Conservation (phyloP, 306 rosid species). For the Medicago ruthenica region DNA sequence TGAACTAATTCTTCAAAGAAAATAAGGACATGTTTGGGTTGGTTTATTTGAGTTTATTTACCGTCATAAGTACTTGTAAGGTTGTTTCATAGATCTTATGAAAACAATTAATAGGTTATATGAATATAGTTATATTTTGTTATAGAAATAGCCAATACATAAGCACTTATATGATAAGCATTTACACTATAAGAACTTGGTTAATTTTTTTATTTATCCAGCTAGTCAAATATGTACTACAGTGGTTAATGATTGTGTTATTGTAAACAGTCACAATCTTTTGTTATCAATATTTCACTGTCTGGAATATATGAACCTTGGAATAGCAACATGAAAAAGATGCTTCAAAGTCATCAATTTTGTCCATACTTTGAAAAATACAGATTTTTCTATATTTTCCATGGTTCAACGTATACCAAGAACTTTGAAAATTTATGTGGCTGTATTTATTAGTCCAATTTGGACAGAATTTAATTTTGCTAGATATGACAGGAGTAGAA, state of each 20-base stretch:
- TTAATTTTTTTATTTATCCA: background rate
- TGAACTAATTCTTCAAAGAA: constrained; percentile 17
- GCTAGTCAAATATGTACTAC: background rate
- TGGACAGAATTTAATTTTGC: background rate
- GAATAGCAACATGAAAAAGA: constrained; percentile 4
- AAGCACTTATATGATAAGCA: background rate
- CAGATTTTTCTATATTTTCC: background rate
- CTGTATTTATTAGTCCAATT: constrained; percentile 3
- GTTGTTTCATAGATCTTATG: background rate
- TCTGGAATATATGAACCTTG: constrained; percentile 19
- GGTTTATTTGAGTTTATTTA: background rate
- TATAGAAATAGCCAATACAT: background rate
- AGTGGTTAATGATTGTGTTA: constrained; percentile 1
- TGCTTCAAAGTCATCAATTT: constrained; percentile 36
- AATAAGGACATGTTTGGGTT: background rate
- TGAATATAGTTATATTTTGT: background rate
- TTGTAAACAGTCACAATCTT: constrained; percentile 18
- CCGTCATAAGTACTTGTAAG: background rate
- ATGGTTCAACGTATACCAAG: constrained; percentile 23
- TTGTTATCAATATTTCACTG: constrained; percentile 37
- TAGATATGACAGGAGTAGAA: background rate
- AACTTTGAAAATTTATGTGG: constrained; percentile 3
- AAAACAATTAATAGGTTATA: background rate
- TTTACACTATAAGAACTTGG: background rate
- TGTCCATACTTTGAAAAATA: constrained; percentile 29